Base-by-base conservation (phyloP, 352 stramenopile genomes). In the Phytophthora constricta region DNA sequence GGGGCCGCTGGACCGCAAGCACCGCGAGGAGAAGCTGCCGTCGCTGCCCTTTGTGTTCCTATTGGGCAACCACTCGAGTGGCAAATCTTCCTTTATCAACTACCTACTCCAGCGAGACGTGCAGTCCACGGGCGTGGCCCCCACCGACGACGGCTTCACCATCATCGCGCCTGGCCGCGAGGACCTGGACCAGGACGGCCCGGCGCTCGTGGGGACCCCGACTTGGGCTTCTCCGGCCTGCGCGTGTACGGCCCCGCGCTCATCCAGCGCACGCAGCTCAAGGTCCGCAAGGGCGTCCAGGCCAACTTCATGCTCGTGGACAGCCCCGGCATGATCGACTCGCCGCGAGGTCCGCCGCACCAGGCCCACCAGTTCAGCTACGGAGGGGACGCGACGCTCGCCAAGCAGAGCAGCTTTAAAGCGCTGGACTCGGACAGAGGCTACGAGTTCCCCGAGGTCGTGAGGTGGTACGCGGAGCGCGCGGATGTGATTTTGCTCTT, bases 11-110 rank as follows among this genome's bases (percentile, higher is more conserved):
- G 95, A 98, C 70, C 85, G 85, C 63, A 92, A 91, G 41, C 79
- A 97, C 74, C 87, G 92, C 43, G 91, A 96, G 37, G 93, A 97
- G 65, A 95, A 97, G 68, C 79, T 97, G 58, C 96, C 93, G 25
- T 90, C 91, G 57, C 87, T 99, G 65, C 98, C 98, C 5, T 99
- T 99, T 66, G 98, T 99, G 23, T 99, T 99, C 58, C 62, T 99
- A 25, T 84, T 99, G 19, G 98, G 98, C 23, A 99, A 99, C 82
- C 98, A 99, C 79, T 99, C 95, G 58, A 98, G 87, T 5, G 98
- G 98, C 54, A 99, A 99, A 76, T 98, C 91, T 3, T 98, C 89
- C 31, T 99, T 99, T 65, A 99, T 99, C 77, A 99, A 99, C 78
- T 98, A 99, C 68, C 76, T 99, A 28, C 68, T 99, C 20, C 87